Evolutionary conservation across 768 basidiomycete species (phyloP), one percentile per base, ranked within the genome.

Genomic region (Macrocybe gigantea): DNA sequence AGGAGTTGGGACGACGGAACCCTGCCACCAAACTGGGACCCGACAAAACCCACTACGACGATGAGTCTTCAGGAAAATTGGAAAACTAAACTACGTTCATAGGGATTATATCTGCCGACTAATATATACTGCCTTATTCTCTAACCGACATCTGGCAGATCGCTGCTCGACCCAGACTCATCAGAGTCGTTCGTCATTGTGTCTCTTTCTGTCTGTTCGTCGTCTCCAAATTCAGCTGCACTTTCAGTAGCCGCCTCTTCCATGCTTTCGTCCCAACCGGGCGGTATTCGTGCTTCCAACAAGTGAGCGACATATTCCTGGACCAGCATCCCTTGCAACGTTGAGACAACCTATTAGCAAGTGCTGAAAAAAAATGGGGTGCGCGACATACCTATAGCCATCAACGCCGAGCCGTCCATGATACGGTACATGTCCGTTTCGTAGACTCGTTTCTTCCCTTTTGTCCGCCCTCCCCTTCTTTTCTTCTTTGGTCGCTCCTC

Each of bases 1-100:
- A 79, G 80, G 56, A 86, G 85, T 50, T 93, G 88, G 85, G 86
- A 92, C 54, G 87, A 89, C 51, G 86, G 88, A 31, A 85, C 82
- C 0, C 60, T 89, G 43, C 75, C 78, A 32, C 66, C 70, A 3
- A 66, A 77, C 53, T 73, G 64, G 55, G 61, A 76, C 51, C 74
- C 74, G 6, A 66, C 63, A 36, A 61, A 53, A 48, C 68, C 68
- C 11, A 71, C 69, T 12, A 77, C 73, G 1, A 64, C 66, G 0
- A 60, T 63, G 51, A 70, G 66, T 12, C 56, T 77, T 41, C 55
- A 64, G 52, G 60, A 63, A 52, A 58, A 56, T 56, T 70, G 53
- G 58, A 60, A 38, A 63, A 64, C 49, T 31, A 22, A 22, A 22
- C 22, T 22, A 22, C 22, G 22, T 22, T 22, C 22, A 22, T 22